These are phyloP conservation scores for Coprinopsis marcescibilis DNA, from an alignment of 768 basidiomycete species.

Conservation along the genomic window DNA sequence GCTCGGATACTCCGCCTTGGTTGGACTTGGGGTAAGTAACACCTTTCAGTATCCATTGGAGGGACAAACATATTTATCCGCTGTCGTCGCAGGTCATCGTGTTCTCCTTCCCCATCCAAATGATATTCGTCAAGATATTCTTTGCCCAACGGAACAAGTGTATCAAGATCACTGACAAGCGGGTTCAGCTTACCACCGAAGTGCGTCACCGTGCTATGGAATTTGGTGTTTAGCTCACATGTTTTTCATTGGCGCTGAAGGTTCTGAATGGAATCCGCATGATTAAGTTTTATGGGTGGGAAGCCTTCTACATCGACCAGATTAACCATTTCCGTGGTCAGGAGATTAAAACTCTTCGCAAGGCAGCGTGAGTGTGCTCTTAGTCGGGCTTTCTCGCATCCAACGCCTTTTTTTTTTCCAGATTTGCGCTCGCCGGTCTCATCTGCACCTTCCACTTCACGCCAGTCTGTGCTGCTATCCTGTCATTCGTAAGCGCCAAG, in stretches of 20 bases:
- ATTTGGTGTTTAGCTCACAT: neutral
- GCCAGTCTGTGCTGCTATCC: slow-evolving; percentile 44
- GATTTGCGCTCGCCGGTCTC: slow-evolving; percentile 30
- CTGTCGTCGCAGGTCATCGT: slow-evolving; percentile 38
- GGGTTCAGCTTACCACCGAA: slow-evolving; percentile 64
- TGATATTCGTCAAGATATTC: slow-evolving; percentile 46
- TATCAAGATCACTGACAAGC: slow-evolving; percentile 60
- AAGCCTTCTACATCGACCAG: slow-evolving; percentile 39
- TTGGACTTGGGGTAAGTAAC: slow-evolving; percentile 42
- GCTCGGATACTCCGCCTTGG: slow-evolving; percentile 66
- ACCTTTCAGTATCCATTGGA: neutral
- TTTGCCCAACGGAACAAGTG: slow-evolving; percentile 48
- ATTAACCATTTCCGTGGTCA: slow-evolving; percentile 34
- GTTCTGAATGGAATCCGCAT: slow-evolving; percentile 61
- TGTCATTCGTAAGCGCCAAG: slow-evolving; percentile 41
- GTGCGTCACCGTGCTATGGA: too few relatives aligned
- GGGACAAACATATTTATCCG: slow-evolving; percentile 4
- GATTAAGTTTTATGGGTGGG: slow-evolving; percentile 61
- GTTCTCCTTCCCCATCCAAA: slow-evolving; percentile 54
- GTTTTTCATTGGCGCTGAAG: slow-evolving; percentile 17
- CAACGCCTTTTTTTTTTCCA: slow-evolving; percentile 13
- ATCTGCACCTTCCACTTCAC: slow-evolving; percentile 43
- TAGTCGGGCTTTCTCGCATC: neutral
- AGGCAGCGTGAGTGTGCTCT: slow-evolving; percentile 27
- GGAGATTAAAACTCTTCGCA: slow-evolving; percentile 35